These are phyloP conservation scores for Solanum clarkiae DNA, from an alignment of 257 asterid genomes.

Conservation along the genomic window DNA sequence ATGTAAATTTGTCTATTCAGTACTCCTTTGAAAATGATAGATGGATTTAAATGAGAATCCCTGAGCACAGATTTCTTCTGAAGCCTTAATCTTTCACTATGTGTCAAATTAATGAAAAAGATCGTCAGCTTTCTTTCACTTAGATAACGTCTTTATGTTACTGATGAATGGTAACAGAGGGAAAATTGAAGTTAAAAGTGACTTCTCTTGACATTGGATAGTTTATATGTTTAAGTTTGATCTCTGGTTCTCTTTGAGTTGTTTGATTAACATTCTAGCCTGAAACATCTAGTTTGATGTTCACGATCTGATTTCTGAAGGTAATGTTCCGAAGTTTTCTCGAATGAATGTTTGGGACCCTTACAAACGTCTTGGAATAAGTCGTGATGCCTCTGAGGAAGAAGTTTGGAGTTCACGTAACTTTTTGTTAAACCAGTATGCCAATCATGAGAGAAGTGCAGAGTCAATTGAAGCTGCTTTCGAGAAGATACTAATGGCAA, in stretches of 20 bases:
- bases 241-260: not conserved
- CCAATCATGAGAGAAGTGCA: slow-evolving; percentile 62
- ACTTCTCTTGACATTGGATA: not conserved
- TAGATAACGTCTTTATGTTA: not conserved
- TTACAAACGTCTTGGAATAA: slow-evolving; percentile 77
- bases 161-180: not conserved
- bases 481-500: slow-evolving; percentile 75
- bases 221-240: not conserved
- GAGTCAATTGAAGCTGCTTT: slow-evolving; percentile 93
- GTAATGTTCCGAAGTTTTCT: slow-evolving; percentile 42
- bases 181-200: not conserved
- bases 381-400: slow-evolving; percentile 74
- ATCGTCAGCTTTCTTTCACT: not conserved
- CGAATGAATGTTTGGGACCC: slow-evolving; percentile 85
- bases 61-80: not conserved
- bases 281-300: not conserved
- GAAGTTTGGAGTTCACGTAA: slow-evolving; percentile 96
- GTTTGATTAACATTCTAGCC: not conserved
- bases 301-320: slow-evolving; percentile 18
- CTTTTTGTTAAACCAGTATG: slow-evolving; percentile 66
- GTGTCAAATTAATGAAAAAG: not conserved
- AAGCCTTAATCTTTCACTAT: not conserved
- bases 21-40: not conserved
- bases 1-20: not conserved
- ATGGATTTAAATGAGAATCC: not conserved